Evolutionary conservation across 1,284 basidiomycete genomes (phyloP), one percentile per base, ranked within the genome.

Genomic region (Earliella scabrosa): DNA sequence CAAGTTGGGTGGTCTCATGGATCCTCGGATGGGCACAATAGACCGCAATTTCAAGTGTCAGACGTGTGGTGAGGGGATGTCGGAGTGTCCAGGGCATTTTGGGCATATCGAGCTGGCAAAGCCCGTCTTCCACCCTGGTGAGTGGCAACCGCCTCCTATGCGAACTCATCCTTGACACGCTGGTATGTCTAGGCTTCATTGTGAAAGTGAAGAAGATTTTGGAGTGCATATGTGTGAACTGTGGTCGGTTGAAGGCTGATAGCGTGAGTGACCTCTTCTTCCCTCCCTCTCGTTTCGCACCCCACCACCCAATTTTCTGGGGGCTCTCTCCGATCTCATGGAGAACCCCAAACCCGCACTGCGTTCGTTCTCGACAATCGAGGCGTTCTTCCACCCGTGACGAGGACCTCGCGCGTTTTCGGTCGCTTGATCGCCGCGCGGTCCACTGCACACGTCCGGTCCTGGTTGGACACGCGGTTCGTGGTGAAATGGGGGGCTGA

Each of bases 11-110:
- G 97, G 97, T 60, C 82, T 99, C 66, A 97, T 97, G 86, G 97
- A 99, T 78, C 95, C 96, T 50, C 88, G 95, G 57, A 94, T 99
- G 88, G 97, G 97, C 45, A 99, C 93, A 45, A 98, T 98, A 73
- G 97, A 99, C 80, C 86, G 97, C 63, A 98, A 98, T 76, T 98
- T 97, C 81, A 99, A 99, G 81, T 99, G 97, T 73, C 95, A 98
- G 79, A 99, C 97, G 24, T 99, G 97, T 76, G 95, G 95, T 68
- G 95, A 98, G 82, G 97, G 96, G 46, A 97, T 97, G 94, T 89
- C 93, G 29, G 94, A 97, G 72, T 97, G 95, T 77, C 97, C 97
- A 29, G 97, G 97, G 53, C 97, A 99, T 75, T 99, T 99, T 77
- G 97, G 96, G 56, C 95, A 99, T 75, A 96, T 99, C 68, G 97